A percentile compares a stretch with the other conserved stretches of the same genome.
Evolutionary conservation across 1,139 yeast species (phyloP).

Genomic region (Taphrina populina): DNA sequence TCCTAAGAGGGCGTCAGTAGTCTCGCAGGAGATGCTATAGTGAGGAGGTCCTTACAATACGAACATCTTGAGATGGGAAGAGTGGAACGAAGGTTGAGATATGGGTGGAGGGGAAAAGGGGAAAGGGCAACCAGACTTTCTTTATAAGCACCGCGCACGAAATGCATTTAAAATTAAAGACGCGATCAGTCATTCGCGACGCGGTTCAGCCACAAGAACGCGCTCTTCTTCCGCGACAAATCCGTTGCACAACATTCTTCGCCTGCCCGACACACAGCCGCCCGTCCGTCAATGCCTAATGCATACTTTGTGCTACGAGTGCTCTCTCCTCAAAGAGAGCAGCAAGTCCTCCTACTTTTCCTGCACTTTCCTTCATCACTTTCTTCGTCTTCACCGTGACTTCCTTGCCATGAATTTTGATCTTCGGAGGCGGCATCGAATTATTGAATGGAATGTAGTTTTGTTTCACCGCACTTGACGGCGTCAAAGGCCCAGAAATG

Average conservation of each 20-base stretch:
- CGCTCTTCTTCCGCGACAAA: constrained; percentile 4
- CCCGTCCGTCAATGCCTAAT: too few relatives aligned
- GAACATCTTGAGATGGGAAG: constrained; percentile 24
- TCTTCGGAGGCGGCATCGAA: constrained; percentile 13
- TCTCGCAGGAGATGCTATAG: too few relatives aligned
- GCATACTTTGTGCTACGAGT: constrained; percentile 24
- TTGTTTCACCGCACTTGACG: constrained; percentile 9
- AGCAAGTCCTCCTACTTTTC: constrained; percentile 21
- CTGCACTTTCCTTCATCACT: constrained; percentile 5
- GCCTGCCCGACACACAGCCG: too few relatives aligned
- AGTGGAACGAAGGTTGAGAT: constrained; percentile 2
- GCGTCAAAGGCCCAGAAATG: constrained; percentile 28
- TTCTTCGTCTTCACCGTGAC: constrained; percentile 1
- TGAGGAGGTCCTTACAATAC: constrained; percentile 25
- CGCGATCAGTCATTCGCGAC: constrained; percentile 4
- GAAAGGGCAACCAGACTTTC: constrained; percentile 4
- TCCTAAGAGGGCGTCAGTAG: constrained; percentile 14
- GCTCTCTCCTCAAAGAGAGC: constrained; percentile 28
- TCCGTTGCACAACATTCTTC: too few relatives aligned
- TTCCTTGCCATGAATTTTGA: constrained; percentile 18
- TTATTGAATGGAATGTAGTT: constrained; percentile 11
- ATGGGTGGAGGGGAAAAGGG: constrained; percentile 9
- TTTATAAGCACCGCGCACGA: too few relatives aligned
- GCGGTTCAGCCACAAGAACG: background rate
- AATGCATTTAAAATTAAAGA: constrained; percentile 18